Conservation (phyloP, 345 rosid genomes). For the Gossypium stocksii region DNA sequence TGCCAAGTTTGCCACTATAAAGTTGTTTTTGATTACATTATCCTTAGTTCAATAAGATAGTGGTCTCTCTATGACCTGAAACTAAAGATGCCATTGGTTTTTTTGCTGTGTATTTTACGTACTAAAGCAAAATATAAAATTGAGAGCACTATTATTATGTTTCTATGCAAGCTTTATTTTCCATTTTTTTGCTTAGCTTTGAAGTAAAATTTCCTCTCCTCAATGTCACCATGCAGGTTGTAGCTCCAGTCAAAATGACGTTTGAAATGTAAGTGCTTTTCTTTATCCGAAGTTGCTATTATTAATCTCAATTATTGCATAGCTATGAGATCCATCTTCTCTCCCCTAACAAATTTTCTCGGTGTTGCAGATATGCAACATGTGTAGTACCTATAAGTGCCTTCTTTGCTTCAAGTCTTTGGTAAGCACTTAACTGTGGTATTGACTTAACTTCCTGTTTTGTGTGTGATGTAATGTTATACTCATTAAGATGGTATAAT, state of each 20-base stretch:
- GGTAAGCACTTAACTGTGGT: constrained; percentile 50
- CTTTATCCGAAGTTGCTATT: background rate
- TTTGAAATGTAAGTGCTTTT: constrained; percentile 69
- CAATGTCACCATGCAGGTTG: constrained; percentile 53
- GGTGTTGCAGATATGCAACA: constrained; percentile 66
- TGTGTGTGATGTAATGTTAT: background rate
- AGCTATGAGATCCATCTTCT: background rate
- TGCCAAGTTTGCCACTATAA: background rate
- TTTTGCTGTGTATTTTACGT: background rate
- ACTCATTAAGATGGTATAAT: background rate
- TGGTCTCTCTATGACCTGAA: background rate
- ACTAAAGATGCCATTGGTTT: background rate
- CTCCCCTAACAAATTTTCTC: constrained; percentile 16
- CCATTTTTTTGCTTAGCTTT: constrained; percentile 6
- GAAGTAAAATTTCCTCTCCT: constrained; percentile 12
- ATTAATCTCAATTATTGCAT: background rate
- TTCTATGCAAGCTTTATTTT: background rate
- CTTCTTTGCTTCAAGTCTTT: constrained; percentile 95
- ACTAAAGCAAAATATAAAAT: background rate
- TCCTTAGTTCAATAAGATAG: background rate
- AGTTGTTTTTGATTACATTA: background rate
- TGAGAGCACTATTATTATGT: background rate
- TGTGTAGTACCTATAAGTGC: constrained; percentile 94
- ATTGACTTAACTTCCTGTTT: background rate
- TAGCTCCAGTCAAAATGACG: constrained; percentile 91